A percentile compares a stretch with the other conserved stretches of the same genome.
phyloP scores from a whole-genome alignment of 208 protist genomes.

The Willaertia magna region DNA sequence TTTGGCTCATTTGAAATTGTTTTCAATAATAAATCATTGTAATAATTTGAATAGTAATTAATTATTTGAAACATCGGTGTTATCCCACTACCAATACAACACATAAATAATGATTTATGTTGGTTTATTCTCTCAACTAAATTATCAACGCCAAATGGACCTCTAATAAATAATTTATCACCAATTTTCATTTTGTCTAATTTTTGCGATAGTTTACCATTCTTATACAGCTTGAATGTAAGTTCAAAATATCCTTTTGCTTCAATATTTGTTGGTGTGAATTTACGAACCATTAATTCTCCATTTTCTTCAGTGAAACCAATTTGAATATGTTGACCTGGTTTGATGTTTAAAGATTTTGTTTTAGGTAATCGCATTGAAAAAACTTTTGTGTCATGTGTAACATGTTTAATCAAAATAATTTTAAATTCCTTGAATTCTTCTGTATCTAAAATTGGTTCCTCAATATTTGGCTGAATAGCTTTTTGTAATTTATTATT shows the following conservation, averaged over 20 bases:
- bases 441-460: neutral
- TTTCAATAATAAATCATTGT: no score
- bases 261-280: neutral
- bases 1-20: no score
- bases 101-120: neutral
- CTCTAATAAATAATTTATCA: slow-evolving; percentile 24
- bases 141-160: neutral
- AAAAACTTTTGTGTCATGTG: neutral
- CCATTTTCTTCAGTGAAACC: neutral
- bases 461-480: neutral
- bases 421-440: neutral
- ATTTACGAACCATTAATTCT: neutral
- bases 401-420: neutral
- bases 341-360: neutral
- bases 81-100: slow-evolving; percentile 48
- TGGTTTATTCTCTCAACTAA: no score
- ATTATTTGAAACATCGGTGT: slow-evolving; percentile 77
- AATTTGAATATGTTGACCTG: neutral
- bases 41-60: slow-evolving; percentile 53
- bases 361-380: neutral
- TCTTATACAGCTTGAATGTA: slow-evolving; percentile 45
- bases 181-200: slow-evolving; percentile 62
- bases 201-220: slow-evolving; percentile 61
- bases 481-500: neutral
- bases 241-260: neutral